Base-by-base conservation (phyloP, 768 basidiomycete species). In the Boletus rex-veris region DNA sequence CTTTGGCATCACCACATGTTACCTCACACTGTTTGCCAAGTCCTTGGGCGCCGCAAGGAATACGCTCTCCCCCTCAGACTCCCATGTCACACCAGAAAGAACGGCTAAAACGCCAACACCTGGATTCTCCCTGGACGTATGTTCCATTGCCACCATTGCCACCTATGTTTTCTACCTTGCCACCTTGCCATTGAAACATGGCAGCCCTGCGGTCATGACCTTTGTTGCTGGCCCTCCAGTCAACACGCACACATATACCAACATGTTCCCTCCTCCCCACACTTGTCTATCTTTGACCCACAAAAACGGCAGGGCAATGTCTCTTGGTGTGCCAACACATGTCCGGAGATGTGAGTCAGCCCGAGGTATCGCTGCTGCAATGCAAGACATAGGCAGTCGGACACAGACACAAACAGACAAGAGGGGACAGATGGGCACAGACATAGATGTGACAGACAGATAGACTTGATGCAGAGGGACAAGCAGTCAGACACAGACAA, bases 241-340 rank as follows among this genome's bases (percentile, higher is more conserved):
- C n/a, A 58, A 58, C 4, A 12, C 56, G 7, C 60, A 54, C 19
- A 6, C 65, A 57, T 41, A 18, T 48, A 5, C 40, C 56, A 19
- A 35, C 55, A 7, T 47, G 30, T 33, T 59, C 60, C n/a, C 49
- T 55, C 56, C 59, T 4, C 54, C 55, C 40, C 42, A 50, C 9
- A 45, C 1, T 50, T 67, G 5, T 73, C 78, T 18, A 59, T 72
- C 5, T 88, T 88, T 74, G 83, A 88, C 61, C 83, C 80, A 11
- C 44, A 41, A 45, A 41, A 37, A 42, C 21, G 59, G 56, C 49
- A 37, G 33, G 50, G 16, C 45, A 53, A 57, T 35, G 24, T 47
- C 41, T 37, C 41, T 41, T 30, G 55, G 53, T 41, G 55, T 52
- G 18, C 16, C 42, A 55, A 47, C 45, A 59, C 38, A 43, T 54